Base-by-base conservation (phyloP, 805 yeast species). In the Yarrowia sp. region DNA sequence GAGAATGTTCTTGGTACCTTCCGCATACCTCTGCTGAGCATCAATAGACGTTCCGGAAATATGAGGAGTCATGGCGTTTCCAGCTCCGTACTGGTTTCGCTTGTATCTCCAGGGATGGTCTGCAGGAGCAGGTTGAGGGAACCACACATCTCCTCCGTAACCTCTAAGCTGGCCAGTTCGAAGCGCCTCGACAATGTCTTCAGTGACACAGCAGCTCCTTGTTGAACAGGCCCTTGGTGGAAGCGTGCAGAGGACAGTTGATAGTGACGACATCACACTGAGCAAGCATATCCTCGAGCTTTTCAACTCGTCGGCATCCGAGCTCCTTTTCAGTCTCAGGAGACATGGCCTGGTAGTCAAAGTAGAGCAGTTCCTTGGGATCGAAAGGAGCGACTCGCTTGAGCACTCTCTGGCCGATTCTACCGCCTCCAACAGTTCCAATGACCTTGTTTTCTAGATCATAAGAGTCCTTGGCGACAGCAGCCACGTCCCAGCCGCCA, bases 51-150 rank as follows among this genome's bases (percentile, higher is more conserved):
- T 86, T 67, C 95, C 95, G 64, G 90, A 85, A 69, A 86, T 83
- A 73, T 88, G 95, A 15, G 92, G 92, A 58, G 91, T 87, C 93
- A 89, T 88, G 64, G 92, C 93, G 71, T 89, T 89, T 68, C 93
- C 92, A 41, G 84, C 89, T 66, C 87, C 88, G 69, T 80, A 83
- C 71, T 82, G 78, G 82, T 87, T 87, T 53, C 78, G 73, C 85
- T 87, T 83, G 10, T 79, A 65, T 80, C 91, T 81, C 95, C 95
- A 89, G 69, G 92, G 91, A 72, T 88, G 92, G 74, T 81, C 81
- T 65, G 78, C 77, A 68, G 92, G 91, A 32, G 93, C 89, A 47
- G 96, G 96, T 76, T 89, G 96, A n/a, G 87, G 87, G 79, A 72
- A 82, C 91, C 93, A 85, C 11, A 85, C 89, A 67, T 85, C 89